Base-by-base conservation (phyloP, 139 green algal species). In the Edaphochlamys debaryana region DNA sequence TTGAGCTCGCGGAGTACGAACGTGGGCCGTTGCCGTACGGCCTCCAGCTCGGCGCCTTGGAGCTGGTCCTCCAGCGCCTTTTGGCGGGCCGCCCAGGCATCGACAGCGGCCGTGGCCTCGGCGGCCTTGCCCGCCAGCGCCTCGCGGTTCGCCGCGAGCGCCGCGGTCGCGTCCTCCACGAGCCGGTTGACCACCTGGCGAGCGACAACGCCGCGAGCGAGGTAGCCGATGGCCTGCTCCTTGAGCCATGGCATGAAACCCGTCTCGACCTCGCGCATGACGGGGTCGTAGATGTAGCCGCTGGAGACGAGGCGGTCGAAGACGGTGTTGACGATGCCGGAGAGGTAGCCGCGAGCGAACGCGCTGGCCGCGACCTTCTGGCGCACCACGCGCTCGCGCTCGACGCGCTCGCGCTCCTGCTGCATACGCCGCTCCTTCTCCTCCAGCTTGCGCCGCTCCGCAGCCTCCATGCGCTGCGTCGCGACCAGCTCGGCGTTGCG, bases 401-500 rank as follows among this genome's bases (percentile, higher is more conserved):
- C 86, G 29, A 92, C 84, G 30, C 92, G 89, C 72, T 94, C 90
- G 50, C 88, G 89, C 77, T 95, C 94, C 90, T 95, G 89, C 42
- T 73, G 84, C 72, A 95, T 77, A n/a, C 93, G 87, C 27, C 94
- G 84, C 83, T 95, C 92, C 88, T 95, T 95, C 90, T 98, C 93
- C 90, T 96, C 93, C 67, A 92, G 41, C 88, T 96, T 96, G 41
- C 95, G 90, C 69, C 87, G 91, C 90, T 98, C 95, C 0, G 92
- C 94, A 27, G 93, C 94, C 90, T 98, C 95, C 90, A 98, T 93
- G 78, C 93, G 90, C 86, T 98, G 94, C 41, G 92, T 93, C 11
- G 92, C 93, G 45, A 96, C 92, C 23, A 98, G 91, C 88, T 96
- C 95, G 23, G 94, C 90, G 82, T 95, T 93, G 23, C 93, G 88